Conservation (phyloP, 768 basidiomycete species). For the Amanita inopinata region DNA sequence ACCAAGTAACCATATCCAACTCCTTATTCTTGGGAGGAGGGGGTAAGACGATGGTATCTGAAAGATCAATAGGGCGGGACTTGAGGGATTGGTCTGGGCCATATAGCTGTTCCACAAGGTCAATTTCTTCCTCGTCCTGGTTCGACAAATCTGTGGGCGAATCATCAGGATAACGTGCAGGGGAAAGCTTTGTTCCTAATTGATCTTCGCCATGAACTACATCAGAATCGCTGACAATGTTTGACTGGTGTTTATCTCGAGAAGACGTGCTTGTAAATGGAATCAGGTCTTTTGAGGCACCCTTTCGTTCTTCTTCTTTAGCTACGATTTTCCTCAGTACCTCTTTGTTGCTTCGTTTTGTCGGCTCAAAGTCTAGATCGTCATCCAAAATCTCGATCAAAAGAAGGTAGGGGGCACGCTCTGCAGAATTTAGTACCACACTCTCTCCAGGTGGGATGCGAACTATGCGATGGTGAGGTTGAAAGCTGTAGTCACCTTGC, state of each 20-base stretch:
- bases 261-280: constrained; percentile 24
- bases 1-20: constrained; percentile 82
- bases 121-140: constrained; percentile 78
- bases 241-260: constrained; percentile 15
- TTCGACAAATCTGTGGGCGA: constrained; percentile 16
- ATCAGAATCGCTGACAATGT: constrained; percentile 20
- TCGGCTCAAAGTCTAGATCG: constrained; percentile 89
- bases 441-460: constrained; percentile 96
- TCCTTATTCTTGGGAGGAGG: constrained; percentile 82
- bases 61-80: constrained; percentile 63
- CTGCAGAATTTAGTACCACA: constrained; percentile 96
- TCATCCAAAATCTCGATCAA: constrained; percentile 84
- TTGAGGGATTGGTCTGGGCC: constrained; percentile 68
- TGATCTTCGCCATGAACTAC: constrained; percentile 19
- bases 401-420: constrained; percentile 88
- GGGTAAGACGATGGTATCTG: constrained; percentile 78
- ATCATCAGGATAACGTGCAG: constrained; percentile 14
- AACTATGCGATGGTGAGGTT: constrained; percentile 87
- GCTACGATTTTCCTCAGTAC: constrained; percentile 66
- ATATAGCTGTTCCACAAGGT: constrained; percentile 93
- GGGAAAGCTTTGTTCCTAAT: constrained; percentile 7
- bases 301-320: constrained; percentile 54
- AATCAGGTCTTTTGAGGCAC: constrained; percentile 47
- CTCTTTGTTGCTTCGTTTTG: constrained; percentile 76
- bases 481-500: constrained; percentile 15